Evolutionary conservation across 2,329 filamentous ascomycete species (phyloP).

Genomic region (Cytospora mali): DNA sequence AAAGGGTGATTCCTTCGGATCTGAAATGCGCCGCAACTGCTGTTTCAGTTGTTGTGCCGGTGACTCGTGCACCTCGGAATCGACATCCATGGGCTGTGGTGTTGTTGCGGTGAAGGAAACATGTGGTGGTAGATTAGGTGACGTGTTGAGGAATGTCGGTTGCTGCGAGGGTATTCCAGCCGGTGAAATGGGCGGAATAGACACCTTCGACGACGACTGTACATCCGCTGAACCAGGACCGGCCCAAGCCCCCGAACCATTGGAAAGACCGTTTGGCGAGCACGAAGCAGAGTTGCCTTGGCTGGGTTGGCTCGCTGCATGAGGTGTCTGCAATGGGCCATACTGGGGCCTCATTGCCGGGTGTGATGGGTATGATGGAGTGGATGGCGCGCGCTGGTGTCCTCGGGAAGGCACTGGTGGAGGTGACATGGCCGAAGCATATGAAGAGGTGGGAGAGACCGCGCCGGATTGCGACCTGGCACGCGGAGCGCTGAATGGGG

Average conservation of each 20-base stretch:
- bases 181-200: slow-evolving; percentile 24
- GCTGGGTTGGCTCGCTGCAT: slow-evolving; percentile 17
- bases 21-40: slow-evolving; percentile 28
- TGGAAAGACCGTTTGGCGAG: slow-evolving; percentile 3
- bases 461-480: slow-evolving; percentile 24
- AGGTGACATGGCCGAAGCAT: slow-evolving; percentile 30
- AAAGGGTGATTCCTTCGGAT: slow-evolving; percentile 23
- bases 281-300: background rate
- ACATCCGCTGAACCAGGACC: background rate
- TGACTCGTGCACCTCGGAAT: slow-evolving; percentile 21
- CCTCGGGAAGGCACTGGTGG: slow-evolving; percentile 24
- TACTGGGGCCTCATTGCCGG: slow-evolving; percentile 43
- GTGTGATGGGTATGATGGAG: slow-evolving; percentile 36
- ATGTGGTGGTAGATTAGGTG: slow-evolving; percentile 24
- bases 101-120: background rate
- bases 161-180: slow-evolving; percentile 28
- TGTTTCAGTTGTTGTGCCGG: slow-evolving; percentile 27
- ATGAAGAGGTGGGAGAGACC: slow-evolving; percentile 25
- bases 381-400: slow-evolving; percentile 27
- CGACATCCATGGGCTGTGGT: slow-evolving; percentile 21
- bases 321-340: slow-evolving; percentile 27
- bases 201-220: slow-evolving; percentile 6
- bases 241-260: background rate
- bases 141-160: slow-evolving; percentile 21
- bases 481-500: slow-evolving; percentile 18